These are phyloP conservation scores for Sphaceloma murrayae DNA, from an alignment of 2,329 filamentous ascomycete species.

Conservation along the genomic window DNA sequence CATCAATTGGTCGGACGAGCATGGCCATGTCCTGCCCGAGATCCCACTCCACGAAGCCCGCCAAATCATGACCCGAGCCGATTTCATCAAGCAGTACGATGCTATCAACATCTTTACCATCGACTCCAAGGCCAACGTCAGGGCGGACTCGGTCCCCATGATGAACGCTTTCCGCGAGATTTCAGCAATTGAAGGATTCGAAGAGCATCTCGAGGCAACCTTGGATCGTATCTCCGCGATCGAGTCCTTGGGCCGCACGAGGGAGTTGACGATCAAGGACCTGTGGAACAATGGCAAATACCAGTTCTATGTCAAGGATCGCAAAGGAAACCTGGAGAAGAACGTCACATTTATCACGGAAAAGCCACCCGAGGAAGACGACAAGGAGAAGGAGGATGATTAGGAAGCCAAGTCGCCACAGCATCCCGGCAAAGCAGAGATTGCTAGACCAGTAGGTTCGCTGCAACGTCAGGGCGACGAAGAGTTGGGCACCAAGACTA, in stretches of 20 bases:
- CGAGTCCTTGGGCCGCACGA: slow-evolving; percentile 84
- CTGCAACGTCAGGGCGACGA: neutral
- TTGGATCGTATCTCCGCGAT: slow-evolving; percentile 82
- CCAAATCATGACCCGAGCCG: slow-evolving; percentile 88
- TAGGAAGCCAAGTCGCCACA: no score
- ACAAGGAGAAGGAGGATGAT: slow-evolving; percentile 23
- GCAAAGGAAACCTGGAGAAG: slow-evolving; percentile 39
- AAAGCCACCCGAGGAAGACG: slow-evolving; percentile 20
- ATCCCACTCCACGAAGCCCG: slow-evolving; percentile 74
- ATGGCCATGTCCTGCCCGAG: slow-evolving; percentile 67
- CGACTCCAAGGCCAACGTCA: slow-evolving; percentile 73
- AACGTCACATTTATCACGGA: slow-evolving; percentile 39
- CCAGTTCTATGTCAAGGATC: slow-evolving; percentile 46
- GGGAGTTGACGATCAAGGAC: slow-evolving; percentile 92
- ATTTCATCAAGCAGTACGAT: slow-evolving; percentile 89
- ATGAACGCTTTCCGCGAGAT: slow-evolving; percentile 83
- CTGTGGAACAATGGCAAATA: slow-evolving; percentile 78
- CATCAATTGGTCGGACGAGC: slow-evolving; percentile 52
- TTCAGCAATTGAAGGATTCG: slow-evolving; percentile 65
- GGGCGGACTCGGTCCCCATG: slow-evolving; percentile 94
- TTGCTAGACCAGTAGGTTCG: neutral
- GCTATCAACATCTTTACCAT: slow-evolving; percentile 94
- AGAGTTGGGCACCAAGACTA: neutral
- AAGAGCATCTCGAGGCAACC: slow-evolving; percentile 71
- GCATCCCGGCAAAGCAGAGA: slow-evolving; percentile 7